Percentiles rank a stretch among this genome's conserved stretches.
phyloP scores from a whole-genome alignment of 1,284 basidiomycete genomes.

The Moesziomyces sp. region DNA sequence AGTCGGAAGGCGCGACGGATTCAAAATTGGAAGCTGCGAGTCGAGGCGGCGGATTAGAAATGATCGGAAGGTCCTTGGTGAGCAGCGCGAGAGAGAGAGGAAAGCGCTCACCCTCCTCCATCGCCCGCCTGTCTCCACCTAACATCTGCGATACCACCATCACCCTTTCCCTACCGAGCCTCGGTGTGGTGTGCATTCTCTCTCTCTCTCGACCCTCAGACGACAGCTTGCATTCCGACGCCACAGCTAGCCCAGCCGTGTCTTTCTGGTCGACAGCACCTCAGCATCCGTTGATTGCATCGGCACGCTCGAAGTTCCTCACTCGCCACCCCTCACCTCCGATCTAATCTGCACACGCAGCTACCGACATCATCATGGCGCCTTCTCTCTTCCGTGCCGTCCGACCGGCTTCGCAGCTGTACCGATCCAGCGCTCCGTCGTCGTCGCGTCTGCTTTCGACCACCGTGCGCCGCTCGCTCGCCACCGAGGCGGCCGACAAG shows the following conservation, averaged over 20 bases:
- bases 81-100: not conserved
- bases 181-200: conserved; percentile 12
- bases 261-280: not conserved
- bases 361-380: conserved; percentile 25
- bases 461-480: conserved; percentile 45
- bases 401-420: conserved; percentile 40
- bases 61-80: conserved; percentile 39
- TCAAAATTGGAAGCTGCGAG: not conserved
- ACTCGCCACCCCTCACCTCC: conserved; percentile 14
- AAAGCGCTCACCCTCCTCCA: conserved; percentile 8
- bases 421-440: conserved; percentile 32
- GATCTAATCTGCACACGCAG: not conserved
- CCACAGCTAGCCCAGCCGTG: not conserved
- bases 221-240: not conserved
- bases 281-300: not conserved
- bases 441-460: conserved; percentile 35
- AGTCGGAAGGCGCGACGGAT: conserved; percentile 3
- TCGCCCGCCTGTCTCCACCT: conserved; percentile 2
- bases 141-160: conserved; percentile 9
- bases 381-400: conserved; percentile 45
- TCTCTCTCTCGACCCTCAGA: not conserved
- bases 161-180: not conserved
- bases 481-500: conserved; percentile 52
- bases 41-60: conserved; percentile 29
- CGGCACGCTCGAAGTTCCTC: not conserved